Percentiles rank a stretch among this genome's conserved stretches.
phyloP scores from a whole-genome alignment of 305 asterid species.

The Withania somnifera region DNA sequence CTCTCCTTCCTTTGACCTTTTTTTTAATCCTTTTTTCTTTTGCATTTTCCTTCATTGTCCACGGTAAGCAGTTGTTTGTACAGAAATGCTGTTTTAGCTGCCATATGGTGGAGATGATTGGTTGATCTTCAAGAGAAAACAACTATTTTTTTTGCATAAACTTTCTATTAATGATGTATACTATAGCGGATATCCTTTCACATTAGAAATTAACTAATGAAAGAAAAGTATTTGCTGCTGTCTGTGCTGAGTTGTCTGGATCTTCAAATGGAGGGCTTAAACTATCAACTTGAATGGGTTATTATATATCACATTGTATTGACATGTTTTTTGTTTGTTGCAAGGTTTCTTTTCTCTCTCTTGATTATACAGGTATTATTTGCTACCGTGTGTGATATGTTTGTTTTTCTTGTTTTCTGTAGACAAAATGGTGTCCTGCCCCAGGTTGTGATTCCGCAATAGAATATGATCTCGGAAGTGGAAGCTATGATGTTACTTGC shows the following conservation, averaged over 20 bases:
- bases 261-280: background rate
- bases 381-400: background rate
- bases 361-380: background rate
- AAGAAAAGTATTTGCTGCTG: background rate
- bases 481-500: constrained; percentile 80
- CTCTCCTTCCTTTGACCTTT: background rate
- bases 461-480: constrained; percentile 72
- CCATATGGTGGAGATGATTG: background rate
- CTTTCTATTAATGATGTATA: background rate
- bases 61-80: background rate
- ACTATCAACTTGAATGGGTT: background rate
- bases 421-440: constrained; percentile 92
- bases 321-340: background rate
- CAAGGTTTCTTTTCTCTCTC: background rate
- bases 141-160: background rate
- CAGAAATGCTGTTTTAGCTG: background rate
- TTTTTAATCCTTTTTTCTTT: background rate
- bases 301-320: background rate
- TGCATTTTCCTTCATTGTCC: background rate
- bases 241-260: background rate
- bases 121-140: background rate
- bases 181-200: background rate
- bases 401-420: background rate
- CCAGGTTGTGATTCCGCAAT: constrained; percentile 91
- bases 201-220: background rate